Base-by-base conservation (phyloP, 306 rosid species). In the Gillenia trifoliata region DNA sequence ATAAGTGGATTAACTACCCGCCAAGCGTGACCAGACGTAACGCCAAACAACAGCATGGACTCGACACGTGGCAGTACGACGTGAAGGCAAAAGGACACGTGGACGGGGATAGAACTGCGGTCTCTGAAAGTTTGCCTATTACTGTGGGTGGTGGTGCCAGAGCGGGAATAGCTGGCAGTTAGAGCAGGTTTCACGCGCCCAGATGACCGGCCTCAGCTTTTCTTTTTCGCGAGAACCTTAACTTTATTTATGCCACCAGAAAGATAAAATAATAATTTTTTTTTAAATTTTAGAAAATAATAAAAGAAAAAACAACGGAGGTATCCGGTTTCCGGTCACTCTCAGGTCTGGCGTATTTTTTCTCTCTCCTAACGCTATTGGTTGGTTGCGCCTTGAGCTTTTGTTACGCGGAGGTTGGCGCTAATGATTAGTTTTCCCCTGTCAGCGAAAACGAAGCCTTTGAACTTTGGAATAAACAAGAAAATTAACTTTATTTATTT, bases 91-190 rank as follows among this genome's bases (percentile, higher is more conserved):
- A n/a, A n/a, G n/a, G n/a, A n/a, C n/a, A n/a, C n/a, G n/a, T n/a
- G n/a, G n/a, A n/a, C n/a, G n/a, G n/a, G n/a, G n/a, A n/a, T n/a
- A n/a, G n/a, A n/a, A n/a, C n/a, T n/a, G n/a, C n/a, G n/a, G n/a
- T n/a, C n/a, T n/a, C n/a, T n/a, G n/a, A n/a, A n/a, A n/a, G n/a
- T n/a, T n/a, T n/a, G n/a, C n/a, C n/a, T n/a, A n/a, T n/a, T n/a
- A n/a, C n/a, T n/a, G n/a, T n/a, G n/a, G n/a, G n/a, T n/a, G 86
- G 82, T 76, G 78, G 82, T 79, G 84, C 79, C 90, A 83, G 90
- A 77, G 78, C 62, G 74, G 85, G 55, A 71, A 82, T 82, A 89
- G 90, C 92, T 85, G 86, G 86, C 90, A 82, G 94, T 89, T 89
- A 85, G 75, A 80, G 74, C 79, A 76, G 83, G 80, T 65, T 81